Evolutionary conservation across 164 flowering plant species (phyloP).

Genomic region (Liquidambar formosana): DNA sequence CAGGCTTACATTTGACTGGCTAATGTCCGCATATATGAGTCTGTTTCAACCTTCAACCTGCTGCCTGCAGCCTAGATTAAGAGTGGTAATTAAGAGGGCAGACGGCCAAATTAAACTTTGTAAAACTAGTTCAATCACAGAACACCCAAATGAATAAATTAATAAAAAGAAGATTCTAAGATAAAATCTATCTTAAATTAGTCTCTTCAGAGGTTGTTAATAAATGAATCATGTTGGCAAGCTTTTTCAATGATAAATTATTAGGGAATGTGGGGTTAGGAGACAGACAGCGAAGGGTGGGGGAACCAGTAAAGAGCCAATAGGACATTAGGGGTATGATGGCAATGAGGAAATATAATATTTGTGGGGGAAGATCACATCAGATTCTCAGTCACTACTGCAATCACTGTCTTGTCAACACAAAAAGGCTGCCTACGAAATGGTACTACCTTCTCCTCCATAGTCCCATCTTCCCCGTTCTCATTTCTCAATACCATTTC

Average conservation of each 20-base stretch:
- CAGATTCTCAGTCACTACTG: conserved; percentile 25
- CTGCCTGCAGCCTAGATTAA: no score
- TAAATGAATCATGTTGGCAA: background rate
- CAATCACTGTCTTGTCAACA: conserved; percentile 29
- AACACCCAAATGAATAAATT: no score
- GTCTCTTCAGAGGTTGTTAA: background rate
- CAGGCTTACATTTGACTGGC: no score
- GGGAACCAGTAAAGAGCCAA: conserved; percentile 1
- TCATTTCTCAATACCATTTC: conserved; percentile 13
- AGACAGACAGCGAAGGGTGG: conserved; percentile 19
- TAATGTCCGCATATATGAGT: no score
- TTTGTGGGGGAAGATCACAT: conserved; percentile 11
- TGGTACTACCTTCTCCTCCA: conserved; percentile 5
- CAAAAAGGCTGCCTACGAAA: conserved; percentile 22
- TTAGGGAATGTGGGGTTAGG: background rate
- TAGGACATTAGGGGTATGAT: conserved; percentile 11
- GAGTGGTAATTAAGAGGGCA: no score
- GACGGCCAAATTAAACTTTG: no score
- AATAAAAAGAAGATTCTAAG: no score
- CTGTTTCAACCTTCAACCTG: no score
- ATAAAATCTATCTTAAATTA: no score
- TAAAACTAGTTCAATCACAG: no score
- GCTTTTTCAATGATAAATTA: conserved; percentile 2
- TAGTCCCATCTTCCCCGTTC: background rate
- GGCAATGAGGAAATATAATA: background rate